A percentile compares a stretch with the other conserved stretches of the same genome.
Conservation (phyloP, 1,284 basidiomycete genomes). For the Ganoderma boninense region DNA sequence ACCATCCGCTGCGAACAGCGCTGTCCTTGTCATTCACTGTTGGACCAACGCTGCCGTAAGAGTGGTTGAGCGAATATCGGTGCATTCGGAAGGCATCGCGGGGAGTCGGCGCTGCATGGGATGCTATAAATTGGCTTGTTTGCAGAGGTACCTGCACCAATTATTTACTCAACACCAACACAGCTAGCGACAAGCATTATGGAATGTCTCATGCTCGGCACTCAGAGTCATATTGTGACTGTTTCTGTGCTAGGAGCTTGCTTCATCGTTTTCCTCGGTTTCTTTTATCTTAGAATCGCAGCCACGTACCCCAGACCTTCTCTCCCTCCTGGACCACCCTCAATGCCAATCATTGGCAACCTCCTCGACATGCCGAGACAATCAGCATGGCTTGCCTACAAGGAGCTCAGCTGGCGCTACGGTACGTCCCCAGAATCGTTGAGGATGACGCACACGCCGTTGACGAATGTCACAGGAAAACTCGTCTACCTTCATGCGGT, state of each 20-base stretch:
- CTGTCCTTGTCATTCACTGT: neutral
- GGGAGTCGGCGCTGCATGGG: neutral
- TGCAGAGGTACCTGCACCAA: neutral
- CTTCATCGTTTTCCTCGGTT: neutral
- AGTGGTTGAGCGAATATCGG: neutral
- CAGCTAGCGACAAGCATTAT: neutral
- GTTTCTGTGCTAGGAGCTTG: neutral
- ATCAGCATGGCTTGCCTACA: neutral
- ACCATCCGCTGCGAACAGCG: neutral
- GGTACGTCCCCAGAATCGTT: neutral
- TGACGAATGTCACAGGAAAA: slow-evolving; percentile 8
- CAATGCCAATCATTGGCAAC: neutral
- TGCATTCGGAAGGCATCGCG: neutral
- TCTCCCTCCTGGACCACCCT: slow-evolving; percentile 15
- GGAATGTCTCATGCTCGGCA: neutral
- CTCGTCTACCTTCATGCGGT: slow-evolving; percentile 13
- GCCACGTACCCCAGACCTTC: neutral
- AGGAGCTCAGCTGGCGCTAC: neutral
- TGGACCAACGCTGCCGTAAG: neutral
- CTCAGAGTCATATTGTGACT: neutral
- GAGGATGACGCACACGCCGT: neutral
- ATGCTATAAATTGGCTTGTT: neutral
- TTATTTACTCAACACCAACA: neutral
- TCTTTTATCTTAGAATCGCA: neutral
- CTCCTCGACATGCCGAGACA: neutral